Evolutionary conservation across 257 asterid species (phyloP).

Genomic region (Apocynum venetum): DNA sequence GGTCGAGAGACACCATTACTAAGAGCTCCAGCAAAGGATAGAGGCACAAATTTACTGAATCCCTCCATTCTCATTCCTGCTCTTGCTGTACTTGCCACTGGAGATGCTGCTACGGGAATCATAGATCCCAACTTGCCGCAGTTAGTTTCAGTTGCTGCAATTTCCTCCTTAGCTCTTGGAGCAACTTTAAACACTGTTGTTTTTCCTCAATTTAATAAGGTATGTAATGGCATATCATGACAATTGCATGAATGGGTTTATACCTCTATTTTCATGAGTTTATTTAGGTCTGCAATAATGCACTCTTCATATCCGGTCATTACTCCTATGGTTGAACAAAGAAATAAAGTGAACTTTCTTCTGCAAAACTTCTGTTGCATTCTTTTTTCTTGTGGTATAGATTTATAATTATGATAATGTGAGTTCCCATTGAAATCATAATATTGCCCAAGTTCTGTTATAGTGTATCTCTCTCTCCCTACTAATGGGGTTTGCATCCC

Average conservation of each 20-base stretch:
- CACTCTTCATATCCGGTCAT: not conserved
- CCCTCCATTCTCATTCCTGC: slow-evolving; percentile 70
- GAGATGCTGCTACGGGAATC: slow-evolving; percentile 90
- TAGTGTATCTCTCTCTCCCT: too few species aligned
- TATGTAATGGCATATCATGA: not conserved
- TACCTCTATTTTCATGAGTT: not conserved
- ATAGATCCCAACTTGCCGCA: slow-evolving; percentile 85
- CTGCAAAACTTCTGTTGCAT: not conserved
- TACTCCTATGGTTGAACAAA: not conserved
- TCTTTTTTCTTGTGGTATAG: not conserved
- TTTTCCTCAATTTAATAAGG: slow-evolving; percentile 74
- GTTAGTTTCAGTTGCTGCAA: slow-evolving; percentile 62
- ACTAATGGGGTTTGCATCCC: not conserved
- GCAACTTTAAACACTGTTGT: slow-evolving; percentile 59
- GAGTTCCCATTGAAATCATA: not conserved
- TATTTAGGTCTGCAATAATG: not conserved
- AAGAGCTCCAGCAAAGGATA: slow-evolving; percentile 75
- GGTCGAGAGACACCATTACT: slow-evolving; percentile 76
- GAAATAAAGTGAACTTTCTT: not conserved
- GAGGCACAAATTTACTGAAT: slow-evolving; percentile 42
- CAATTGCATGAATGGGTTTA: not conserved
- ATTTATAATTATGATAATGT: not conserved
- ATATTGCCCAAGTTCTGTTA: not conserved
- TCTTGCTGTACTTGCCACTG: slow-evolving; percentile 65
- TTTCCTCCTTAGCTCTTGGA: slow-evolving; percentile 70